Conservation (phyloP, 2,329 filamentous ascomycete species). For the Aureobasidium sp. region DNA sequence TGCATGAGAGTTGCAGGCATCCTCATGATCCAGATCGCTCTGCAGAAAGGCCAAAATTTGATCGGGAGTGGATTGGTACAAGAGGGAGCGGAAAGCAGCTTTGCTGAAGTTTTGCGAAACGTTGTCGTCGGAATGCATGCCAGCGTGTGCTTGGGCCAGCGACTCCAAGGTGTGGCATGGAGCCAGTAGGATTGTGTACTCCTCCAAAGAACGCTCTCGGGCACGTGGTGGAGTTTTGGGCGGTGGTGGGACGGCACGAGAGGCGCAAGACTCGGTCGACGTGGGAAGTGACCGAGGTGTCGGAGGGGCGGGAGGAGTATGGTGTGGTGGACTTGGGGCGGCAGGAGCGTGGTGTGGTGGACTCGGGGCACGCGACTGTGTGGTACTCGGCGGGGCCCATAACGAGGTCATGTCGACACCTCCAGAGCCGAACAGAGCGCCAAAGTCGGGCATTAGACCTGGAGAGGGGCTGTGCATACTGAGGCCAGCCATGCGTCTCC, state of each 20-base stretch:
- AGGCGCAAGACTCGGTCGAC: neutral
- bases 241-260: neutral
- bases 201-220: neutral
- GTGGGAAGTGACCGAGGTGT: neutral
- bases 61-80: neutral
- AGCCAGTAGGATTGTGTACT: neutral
- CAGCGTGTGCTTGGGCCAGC: neutral
- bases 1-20: neutral
- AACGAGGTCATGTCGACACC: constrained; percentile 4
- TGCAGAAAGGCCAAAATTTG: constrained; percentile 7
- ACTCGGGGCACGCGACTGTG: neutral
- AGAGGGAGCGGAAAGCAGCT: neutral
- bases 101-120: neutral
- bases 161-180: neutral
- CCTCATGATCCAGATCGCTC: constrained; percentile 1
- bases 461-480: constrained; percentile 25
- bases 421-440: constrained; percentile 22
- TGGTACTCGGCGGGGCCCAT: neutral
- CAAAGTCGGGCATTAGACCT: constrained; percentile 19
- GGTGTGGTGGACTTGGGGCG: neutral
- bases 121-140: neutral
- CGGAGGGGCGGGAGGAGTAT: neutral
- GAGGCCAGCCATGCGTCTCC: constrained; percentile 45
- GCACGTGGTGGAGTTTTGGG: neutral
- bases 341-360: neutral